A percentile compares a stretch with the other conserved stretches of the same genome.
Conservation (phyloP, 805 yeast genomes). For the Cyberlindnera samutprakarnensis region DNA sequence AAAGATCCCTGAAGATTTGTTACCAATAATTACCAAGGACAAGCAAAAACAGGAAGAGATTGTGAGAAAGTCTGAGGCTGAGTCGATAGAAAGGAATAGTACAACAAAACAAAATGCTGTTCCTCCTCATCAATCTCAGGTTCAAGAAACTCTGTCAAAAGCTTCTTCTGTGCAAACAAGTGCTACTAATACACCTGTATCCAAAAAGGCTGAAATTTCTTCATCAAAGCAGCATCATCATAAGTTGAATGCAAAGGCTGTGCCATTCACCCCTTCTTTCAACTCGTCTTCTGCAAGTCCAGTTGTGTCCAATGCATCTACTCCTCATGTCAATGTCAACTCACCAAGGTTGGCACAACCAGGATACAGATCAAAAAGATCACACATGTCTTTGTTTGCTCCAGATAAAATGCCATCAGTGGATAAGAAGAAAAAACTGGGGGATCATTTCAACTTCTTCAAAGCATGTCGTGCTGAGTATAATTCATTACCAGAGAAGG, state of each 20-base stretch:
- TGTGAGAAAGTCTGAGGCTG: conserved; percentile 23
- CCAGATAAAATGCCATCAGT: conserved; percentile 21
- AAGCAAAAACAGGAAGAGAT: conserved; percentile 59
- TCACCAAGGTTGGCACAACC: conserved; percentile 18
- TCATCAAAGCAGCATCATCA: conserved; percentile 30
- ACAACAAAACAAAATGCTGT: conserved; percentile 7
- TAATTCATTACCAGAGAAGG: conserved; percentile 21
- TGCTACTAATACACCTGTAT: conserved; percentile 6
- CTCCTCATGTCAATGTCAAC: conserved; percentile 13
- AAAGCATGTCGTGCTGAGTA: conserved; percentile 19
- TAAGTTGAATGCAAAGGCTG: conserved; percentile 65
- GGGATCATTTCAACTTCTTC: conserved; percentile 21
- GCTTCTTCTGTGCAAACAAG: not conserved
- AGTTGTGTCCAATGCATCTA: conserved; percentile 6
- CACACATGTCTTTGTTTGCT: conserved; percentile 12
- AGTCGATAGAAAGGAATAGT: conserved; percentile 1
- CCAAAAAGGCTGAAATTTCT: conserved; percentile 3
- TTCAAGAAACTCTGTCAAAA: too few species aligned
- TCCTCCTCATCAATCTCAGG: too few species aligned
- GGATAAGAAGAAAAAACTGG: conserved; percentile 19
- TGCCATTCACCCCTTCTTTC: conserved; percentile 47
- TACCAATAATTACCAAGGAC: conserved; percentile 66
- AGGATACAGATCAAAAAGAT: conserved; percentile 6
- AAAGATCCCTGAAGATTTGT: conserved; percentile 39
- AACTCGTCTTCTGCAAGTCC: conserved; percentile 9